Base-by-base conservation (phyloP, 2,329 filamentous ascomycete genomes). In the Chalaropsis ovoidea region DNA sequence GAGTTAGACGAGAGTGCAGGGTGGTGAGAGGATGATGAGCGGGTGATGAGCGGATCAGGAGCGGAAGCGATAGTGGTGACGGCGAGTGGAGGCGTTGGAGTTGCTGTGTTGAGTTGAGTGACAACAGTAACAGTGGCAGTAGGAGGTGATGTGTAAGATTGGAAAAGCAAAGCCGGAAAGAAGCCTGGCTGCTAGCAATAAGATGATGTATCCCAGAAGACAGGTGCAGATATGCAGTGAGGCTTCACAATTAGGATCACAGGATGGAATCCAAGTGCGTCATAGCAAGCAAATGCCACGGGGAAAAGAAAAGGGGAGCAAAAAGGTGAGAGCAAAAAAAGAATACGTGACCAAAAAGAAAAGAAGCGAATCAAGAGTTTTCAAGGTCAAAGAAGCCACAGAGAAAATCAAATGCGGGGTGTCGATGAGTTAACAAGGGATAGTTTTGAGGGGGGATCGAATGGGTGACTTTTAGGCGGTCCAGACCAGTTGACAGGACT, bases 261-360 rank as follows among this genome's bases (percentile, higher is more conserved):
- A 64, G 52, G 52, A 35, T 56, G 49, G n/a, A 56, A 56, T 19
- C n/a, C 45, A 64, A 54, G 19, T 52, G 35, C 45, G 62, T 54
- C 62, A 58, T 52, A 41, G n/a, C 58, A 42, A 61, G 22, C 19
- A 24, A 61, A 41, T 54, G 3, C 13, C 22, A 27, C 35, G 22
- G 27, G 41, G n/a, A n/a, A 31, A 45, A 43, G 27, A 24, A 45
- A 45, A 45, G 27, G 60, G 22, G 47, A 49, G 19, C 47, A 11
- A 19, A 24, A 17, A 22, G n/a, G 31, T 3, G 31, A 6, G 31
- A 31, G 6, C 31, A 49, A 45, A 49, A 49, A 11, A 31, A 6
- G 6, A 24, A 45, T 43, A 62, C 17, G 24, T 5, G 58, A 43
- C 6, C n/a, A n/a, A 54, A 11, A 42, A 24, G 54, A 19, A 31